Percentiles rank a stretch among this genome's conserved stretches.
Conservation (phyloP, 805 yeast genomes). For the Saccharomyces jurei region DNA sequence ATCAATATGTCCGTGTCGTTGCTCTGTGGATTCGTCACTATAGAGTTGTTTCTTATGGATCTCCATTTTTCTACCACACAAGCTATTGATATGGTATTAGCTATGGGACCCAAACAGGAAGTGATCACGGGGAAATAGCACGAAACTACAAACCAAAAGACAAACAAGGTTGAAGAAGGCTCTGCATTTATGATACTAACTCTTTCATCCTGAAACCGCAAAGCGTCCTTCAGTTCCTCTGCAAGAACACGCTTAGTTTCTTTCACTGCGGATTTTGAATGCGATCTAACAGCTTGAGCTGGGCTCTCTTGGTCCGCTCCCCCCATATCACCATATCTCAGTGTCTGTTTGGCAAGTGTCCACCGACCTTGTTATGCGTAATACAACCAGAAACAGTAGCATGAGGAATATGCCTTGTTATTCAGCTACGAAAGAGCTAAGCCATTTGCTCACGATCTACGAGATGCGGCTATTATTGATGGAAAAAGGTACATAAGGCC, state of each 20-base stretch:
- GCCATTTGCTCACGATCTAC: neutral
- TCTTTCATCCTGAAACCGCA: slow-evolving; percentile 20
- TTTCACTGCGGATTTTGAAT: neutral
- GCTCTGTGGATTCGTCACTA: neutral
- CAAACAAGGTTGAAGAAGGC: slow-evolving; percentile 17
- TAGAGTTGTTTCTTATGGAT: slow-evolving; percentile 11
- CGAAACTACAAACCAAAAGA: slow-evolving; percentile 56
- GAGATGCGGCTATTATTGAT: neutral
- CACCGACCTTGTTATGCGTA: neutral
- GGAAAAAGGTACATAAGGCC: neutral
- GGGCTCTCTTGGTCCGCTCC: neutral
- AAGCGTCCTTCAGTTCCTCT: slow-evolving; percentile 10
- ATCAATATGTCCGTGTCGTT: slow-evolving; percentile 11
- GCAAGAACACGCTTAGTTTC: neutral
- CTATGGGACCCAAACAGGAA: slow-evolving; percentile 72
- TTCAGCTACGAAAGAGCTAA: neutral
- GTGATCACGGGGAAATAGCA: slow-evolving; percentile 67
- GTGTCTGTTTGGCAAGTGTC: neutral
- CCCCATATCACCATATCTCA: neutral
- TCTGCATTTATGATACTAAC: slow-evolving; percentile 23
- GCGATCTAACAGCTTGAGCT: neutral
- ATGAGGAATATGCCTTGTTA: neutral
- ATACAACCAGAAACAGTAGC: neutral
- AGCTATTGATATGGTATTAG: slow-evolving; percentile 64
- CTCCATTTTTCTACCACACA: slow-evolving; percentile 70